Percentiles rank a stretch among this genome's conserved stretches.
phyloP scores from a whole-genome alignment of 257 asterid genomes.

The Solanum clarkiae region DNA sequence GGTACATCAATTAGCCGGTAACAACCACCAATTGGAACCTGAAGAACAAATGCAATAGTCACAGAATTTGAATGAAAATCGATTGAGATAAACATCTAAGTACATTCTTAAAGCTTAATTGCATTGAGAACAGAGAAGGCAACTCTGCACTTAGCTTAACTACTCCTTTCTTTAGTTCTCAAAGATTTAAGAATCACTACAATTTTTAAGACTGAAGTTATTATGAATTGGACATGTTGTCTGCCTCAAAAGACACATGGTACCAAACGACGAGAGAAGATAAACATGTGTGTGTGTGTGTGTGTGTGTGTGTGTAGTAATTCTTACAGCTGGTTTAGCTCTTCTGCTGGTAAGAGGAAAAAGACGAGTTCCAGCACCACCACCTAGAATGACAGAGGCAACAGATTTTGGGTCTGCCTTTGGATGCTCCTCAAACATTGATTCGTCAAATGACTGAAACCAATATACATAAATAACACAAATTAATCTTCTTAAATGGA shows the following conservation, averaged over 20 bases:
- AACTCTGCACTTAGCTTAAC: neutral
- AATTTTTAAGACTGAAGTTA: neutral
- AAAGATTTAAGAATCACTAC: neutral
- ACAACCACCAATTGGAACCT: conserved; percentile 97
- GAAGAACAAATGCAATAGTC: conserved; percentile 1
- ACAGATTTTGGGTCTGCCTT: conserved; percentile 66
- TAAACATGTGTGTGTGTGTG: neutral
- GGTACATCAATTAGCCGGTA: conserved; percentile 92
- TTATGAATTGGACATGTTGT: neutral
- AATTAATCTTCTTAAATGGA: neutral
- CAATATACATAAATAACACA: neutral
- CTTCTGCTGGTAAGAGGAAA: conserved; percentile 85
- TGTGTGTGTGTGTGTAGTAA: neutral
- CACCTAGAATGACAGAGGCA: conserved; percentile 81
- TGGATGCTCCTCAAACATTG: conserved; percentile 15
- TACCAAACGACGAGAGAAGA: neutral
- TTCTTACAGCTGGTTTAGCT: conserved; percentile 93
- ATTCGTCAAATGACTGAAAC: conserved; percentile 41
- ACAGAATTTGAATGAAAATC: neutral
- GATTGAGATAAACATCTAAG: neutral
- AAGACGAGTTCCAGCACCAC: conserved; percentile 97
- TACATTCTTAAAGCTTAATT: neutral
- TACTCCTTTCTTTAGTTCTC: neutral
- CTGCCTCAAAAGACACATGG: neutral
- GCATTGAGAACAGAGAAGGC: neutral